Percentiles rank a stretch among this genome's conserved stretches.
Conservation (phyloP, 1,284 basidiomycete species). For the Cystobasidium slooffiae region DNA sequence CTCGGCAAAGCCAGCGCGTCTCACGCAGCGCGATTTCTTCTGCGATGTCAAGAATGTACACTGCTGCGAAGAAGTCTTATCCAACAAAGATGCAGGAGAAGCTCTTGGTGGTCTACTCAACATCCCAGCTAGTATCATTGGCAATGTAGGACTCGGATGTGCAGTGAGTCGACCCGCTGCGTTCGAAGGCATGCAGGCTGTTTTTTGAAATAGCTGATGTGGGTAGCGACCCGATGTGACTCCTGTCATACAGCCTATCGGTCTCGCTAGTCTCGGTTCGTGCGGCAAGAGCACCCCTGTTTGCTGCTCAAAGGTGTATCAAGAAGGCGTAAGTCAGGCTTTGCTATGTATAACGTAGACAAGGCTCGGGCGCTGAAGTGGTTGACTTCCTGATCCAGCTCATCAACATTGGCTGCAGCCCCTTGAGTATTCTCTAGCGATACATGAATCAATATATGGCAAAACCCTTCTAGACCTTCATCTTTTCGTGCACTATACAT, state of each 20-base stretch:
- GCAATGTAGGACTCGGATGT: constrained; percentile 39
- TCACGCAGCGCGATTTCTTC: constrained; percentile 35
- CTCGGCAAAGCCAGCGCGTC: constrained; percentile 8
- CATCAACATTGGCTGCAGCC: constrained; percentile 41
- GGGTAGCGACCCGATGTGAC: constrained; percentile 10
- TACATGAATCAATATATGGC: background rate
- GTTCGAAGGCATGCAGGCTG: background rate
- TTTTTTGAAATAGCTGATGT: background rate
- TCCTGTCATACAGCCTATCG: constrained; percentile 31
- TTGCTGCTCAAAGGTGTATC: constrained; percentile 41
- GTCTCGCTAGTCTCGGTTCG: constrained; percentile 33
- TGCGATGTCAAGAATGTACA: constrained; percentile 40
- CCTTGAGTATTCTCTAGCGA: constrained; percentile 32
- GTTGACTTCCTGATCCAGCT: constrained; percentile 7
- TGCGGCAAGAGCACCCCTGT: constrained; percentile 39
- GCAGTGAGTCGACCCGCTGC: constrained; percentile 15
- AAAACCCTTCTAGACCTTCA: background rate
- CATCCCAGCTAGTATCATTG: constrained; percentile 24
- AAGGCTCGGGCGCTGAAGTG: background rate
- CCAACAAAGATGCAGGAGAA: constrained; percentile 28
- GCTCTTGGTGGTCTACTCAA: constrained; percentile 26
- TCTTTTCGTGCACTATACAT: background rate
- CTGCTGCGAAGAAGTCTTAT: constrained; percentile 38
- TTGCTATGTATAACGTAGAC: background rate
- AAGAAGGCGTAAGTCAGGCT: constrained; percentile 24